These are phyloP conservation scores for Isatis lusitanica DNA, from an alignment of 441 rosid genomes.

Conservation along the genomic window DNA sequence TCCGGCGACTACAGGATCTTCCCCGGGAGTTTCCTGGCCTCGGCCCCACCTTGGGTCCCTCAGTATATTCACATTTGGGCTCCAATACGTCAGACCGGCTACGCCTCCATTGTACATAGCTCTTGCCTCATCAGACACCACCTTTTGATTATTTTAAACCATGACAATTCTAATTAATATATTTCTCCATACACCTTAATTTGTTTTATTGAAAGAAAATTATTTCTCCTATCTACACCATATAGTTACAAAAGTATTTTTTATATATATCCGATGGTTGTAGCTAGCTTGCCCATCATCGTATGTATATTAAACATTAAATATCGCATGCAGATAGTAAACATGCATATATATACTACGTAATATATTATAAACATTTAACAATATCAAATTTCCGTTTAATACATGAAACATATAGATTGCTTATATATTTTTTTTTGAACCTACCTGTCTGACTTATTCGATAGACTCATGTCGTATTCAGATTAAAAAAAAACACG, in stretches of 20 bases:
- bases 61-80: slow-evolving; percentile 72
- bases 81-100: slow-evolving; percentile 73
- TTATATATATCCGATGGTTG: neutral
- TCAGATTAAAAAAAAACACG: slow-evolving; percentile 12
- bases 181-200: slow-evolving; percentile 5
- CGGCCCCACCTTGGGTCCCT: slow-evolving; percentile 86
- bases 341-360: neutral
- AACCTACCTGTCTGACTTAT: slow-evolving; percentile 18
- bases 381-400: neutral
- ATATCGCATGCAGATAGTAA: neutral
- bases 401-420: neutral
- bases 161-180: neutral
- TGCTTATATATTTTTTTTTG: slow-evolving; percentile 11
- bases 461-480: slow-evolving; percentile 14
- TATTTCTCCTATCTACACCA: neutral
- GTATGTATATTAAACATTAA: neutral
- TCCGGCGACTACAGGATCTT: slow-evolving; percentile 64
- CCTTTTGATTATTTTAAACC: slow-evolving; percentile 32
- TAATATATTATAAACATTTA: neutral
- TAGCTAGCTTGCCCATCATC: slow-evolving; percentile 28
- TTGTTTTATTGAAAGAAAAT: slow-evolving; percentile 8
- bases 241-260: neutral
- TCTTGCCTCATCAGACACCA: slow-evolving; percentile 77
- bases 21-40: slow-evolving; percentile 86
- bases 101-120: slow-evolving; percentile 81